Evolutionary conservation across 2,329 filamentous ascomycete species (phyloP).

Genomic region (Alternaria longipes): DNA sequence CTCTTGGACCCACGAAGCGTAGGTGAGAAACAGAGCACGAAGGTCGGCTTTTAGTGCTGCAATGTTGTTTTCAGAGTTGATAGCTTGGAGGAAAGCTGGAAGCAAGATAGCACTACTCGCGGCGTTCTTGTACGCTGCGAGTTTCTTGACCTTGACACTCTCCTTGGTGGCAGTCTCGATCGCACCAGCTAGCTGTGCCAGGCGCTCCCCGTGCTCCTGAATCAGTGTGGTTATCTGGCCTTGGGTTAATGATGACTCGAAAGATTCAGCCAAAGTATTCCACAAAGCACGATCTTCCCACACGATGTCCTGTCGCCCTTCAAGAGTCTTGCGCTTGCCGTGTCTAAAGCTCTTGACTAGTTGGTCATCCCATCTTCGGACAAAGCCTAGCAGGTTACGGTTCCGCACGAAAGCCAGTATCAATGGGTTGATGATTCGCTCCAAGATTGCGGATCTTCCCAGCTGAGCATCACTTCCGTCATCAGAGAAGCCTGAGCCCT

Average conservation of each 20-base stretch:
- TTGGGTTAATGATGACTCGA: slow-evolving; percentile 47
- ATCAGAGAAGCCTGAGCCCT: slow-evolving; percentile 19
- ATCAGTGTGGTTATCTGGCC: slow-evolving; percentile 44
- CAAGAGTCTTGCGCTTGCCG: slow-evolving; percentile 29
- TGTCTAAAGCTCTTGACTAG: slow-evolving; percentile 31
- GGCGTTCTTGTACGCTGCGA: slow-evolving; percentile 31
- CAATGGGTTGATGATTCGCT: slow-evolving; percentile 41
- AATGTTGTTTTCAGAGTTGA: slow-evolving; percentile 37
- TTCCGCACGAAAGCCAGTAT: slow-evolving; percentile 48
- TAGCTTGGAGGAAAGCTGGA: slow-evolving; percentile 37
- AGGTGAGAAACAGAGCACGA: slow-evolving; percentile 32
- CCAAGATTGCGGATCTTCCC: slow-evolving; percentile 15
- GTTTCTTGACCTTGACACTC: slow-evolving; percentile 31
- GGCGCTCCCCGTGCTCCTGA: slow-evolving; percentile 36
- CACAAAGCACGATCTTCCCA: slow-evolving; percentile 44
- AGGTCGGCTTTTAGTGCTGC: slow-evolving; percentile 33
- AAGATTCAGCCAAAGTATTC: slow-evolving; percentile 30
- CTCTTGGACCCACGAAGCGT: slow-evolving; percentile 32
- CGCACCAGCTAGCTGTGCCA: slow-evolving; percentile 26
- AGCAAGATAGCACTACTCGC: slow-evolving; percentile 43
- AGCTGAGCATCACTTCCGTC: background rate
- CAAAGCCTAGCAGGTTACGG: slow-evolving; percentile 46
- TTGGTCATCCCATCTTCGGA: slow-evolving; percentile 48
- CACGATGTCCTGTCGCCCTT: slow-evolving; percentile 29
- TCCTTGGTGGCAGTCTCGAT: slow-evolving; percentile 21